Evolutionary conservation across 1,139 yeast species (phyloP).

Genomic region (Diutina scorzettiae): DNA sequence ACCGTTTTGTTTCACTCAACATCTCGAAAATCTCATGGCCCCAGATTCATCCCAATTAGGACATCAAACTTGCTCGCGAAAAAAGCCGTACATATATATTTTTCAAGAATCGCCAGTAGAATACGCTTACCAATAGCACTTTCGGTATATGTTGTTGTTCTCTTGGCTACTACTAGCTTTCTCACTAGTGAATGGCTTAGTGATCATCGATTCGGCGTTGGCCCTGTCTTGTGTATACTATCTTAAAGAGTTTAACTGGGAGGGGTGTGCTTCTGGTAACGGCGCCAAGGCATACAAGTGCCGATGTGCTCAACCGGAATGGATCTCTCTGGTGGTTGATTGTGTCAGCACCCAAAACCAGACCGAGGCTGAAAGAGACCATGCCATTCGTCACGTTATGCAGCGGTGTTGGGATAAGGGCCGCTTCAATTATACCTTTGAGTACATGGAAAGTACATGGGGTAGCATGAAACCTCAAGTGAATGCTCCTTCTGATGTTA

Average conservation of each 20-base stretch:
- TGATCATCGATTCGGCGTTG: constrained; percentile 10
- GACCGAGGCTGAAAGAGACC: constrained; percentile 6
- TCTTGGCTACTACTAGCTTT: background rate
- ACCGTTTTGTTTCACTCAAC: too few species aligned
- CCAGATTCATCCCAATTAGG: background rate
- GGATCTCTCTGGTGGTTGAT: constrained; percentile 10
- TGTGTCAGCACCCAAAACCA: constrained; percentile 10
- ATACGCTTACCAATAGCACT: background rate
- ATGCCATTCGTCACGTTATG: constrained; percentile 10
- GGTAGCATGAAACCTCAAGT: background rate
- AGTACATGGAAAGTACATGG: constrained; percentile 7
- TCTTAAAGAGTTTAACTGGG: constrained; percentile 10
- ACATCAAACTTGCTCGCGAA: background rate
- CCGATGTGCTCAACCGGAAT: constrained; percentile 10
- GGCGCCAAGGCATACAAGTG: constrained; percentile 10
- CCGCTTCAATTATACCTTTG: constrained; percentile 8
- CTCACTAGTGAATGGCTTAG: constrained; percentile 5
- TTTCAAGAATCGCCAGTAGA: background rate
- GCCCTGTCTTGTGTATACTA: constrained; percentile 11
- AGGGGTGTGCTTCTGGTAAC: constrained; percentile 11
- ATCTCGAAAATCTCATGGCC: too few species aligned
- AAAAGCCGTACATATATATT: background rate
- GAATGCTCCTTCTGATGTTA: background rate
- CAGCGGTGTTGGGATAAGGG: constrained; percentile 10
- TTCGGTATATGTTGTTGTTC: background rate